Conservation (phyloP, 1,284 basidiomycete genomes). For the Fomitopsis palustris region DNA sequence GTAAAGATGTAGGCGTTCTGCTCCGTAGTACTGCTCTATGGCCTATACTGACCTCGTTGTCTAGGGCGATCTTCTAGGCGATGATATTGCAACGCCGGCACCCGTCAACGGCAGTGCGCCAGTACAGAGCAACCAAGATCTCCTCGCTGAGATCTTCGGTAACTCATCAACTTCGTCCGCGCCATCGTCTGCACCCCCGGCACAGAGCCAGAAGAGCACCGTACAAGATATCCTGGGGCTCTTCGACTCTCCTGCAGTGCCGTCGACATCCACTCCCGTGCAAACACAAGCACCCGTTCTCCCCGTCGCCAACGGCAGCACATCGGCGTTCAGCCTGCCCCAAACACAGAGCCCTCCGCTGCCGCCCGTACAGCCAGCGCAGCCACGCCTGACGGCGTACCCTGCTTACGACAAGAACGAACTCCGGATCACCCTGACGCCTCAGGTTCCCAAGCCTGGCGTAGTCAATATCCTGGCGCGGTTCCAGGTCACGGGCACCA, state of each 20-base stretch:
- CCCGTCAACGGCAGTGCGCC: slow-evolving; percentile 36
- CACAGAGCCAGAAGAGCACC: slow-evolving; percentile 51
- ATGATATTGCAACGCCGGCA: slow-evolving; percentile 52
- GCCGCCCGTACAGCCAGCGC: slow-evolving; percentile 29
- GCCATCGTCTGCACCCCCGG: slow-evolving; percentile 37
- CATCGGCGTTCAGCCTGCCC: slow-evolving; percentile 32
- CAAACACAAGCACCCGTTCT: slow-evolving; percentile 17
- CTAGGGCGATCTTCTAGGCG: slow-evolving; percentile 73
- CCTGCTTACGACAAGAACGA: slow-evolving; percentile 91
- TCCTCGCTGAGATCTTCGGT: slow-evolving; percentile 94
- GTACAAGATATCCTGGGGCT: slow-evolving; percentile 92
- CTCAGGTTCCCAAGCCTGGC: slow-evolving; percentile 76
- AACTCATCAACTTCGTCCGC: slow-evolving; percentile 41
- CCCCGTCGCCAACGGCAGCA: slow-evolving; percentile 17
- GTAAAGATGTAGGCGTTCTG: slow-evolving; percentile 60
- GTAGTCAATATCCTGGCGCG: slow-evolving; percentile 88
- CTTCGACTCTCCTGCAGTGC: slow-evolving; percentile 53
- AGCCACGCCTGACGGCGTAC: slow-evolving; percentile 66
- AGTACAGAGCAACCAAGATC: slow-evolving; percentile 78
- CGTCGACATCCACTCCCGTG: slow-evolving; percentile 32
- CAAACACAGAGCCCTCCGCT: slow-evolving; percentile 37
- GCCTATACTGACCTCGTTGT: not conserved
- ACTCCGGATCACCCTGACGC: slow-evolving; percentile 86
- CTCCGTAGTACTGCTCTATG: not conserved
- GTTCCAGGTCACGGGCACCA: slow-evolving; percentile 70